These are phyloP conservation scores for Zasmidium cellare DNA, from an alignment of 2,329 filamentous ascomycete genomes.

Conservation along the genomic window DNA sequence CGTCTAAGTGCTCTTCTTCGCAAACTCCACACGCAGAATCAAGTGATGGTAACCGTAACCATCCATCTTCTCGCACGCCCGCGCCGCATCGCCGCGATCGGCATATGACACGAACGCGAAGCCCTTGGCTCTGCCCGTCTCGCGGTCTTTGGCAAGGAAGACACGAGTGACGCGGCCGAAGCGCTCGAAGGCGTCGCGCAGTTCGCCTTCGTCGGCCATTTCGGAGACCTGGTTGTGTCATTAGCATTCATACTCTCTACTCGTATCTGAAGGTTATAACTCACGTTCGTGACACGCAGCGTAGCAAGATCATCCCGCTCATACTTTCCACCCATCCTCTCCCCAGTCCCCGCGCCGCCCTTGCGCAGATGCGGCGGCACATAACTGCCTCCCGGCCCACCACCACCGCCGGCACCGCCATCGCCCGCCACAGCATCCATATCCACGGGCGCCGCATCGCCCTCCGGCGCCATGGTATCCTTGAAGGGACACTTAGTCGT, in stretches of 20 bases:
- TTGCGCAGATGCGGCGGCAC: slow-evolving; percentile 91
- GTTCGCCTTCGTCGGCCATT: slow-evolving; percentile 92
- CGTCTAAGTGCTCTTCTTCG: slow-evolving; percentile 58
- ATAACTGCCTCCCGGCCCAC: slow-evolving; percentile 71
- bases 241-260: not conserved
- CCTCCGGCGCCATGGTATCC: slow-evolving; percentile 93
- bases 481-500: slow-evolving; percentile 99
- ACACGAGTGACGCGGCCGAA: slow-evolving; percentile 96
- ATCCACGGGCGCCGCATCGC: slow-evolving; percentile 49
- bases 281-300: slow-evolving; percentile 93
- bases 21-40: slow-evolving; percentile 84
- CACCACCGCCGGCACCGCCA: slow-evolving; percentile 55
- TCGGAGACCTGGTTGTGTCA: slow-evolving; percentile 71
- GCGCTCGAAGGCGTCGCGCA: slow-evolving; percentile 96
- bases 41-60: slow-evolving; percentile 87
- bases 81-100: slow-evolving; percentile 83
- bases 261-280: slow-evolving; percentile 40
- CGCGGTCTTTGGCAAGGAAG: slow-evolving; percentile 96
- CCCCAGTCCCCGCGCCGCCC: slow-evolving; percentile 63
- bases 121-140: slow-evolving; percentile 94
- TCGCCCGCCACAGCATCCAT: slow-evolving; percentile 47
- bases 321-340: slow-evolving; percentile 90
- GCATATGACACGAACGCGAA: slow-evolving; percentile 99
- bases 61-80: slow-evolving; percentile 97
- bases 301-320: slow-evolving; percentile 97